phyloP scores from a whole-genome alignment of 169 alveolate species.

The Cryptosporidium bovis region DNA sequence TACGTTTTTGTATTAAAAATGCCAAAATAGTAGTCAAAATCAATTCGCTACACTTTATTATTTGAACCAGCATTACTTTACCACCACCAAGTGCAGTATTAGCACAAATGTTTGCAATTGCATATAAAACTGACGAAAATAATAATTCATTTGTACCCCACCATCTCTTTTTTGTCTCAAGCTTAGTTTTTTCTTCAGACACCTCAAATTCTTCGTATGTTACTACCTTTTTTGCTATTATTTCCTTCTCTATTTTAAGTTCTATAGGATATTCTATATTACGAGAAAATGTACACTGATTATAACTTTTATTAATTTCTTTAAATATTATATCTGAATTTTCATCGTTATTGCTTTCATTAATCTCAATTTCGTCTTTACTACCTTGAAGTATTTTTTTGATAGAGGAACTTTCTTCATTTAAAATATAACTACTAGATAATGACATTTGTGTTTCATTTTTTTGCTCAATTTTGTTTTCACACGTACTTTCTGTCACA shows the following conservation, averaged over 20 bases:
- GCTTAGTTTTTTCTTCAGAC: neutral
- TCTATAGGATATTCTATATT: neutral
- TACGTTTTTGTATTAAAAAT: constrained; percentile 33
- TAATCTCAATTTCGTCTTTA: neutral
- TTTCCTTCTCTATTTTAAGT: constrained; percentile 6
- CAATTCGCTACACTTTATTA: constrained; percentile 75
- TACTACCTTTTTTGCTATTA: neutral
- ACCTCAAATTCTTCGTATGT: neutral
- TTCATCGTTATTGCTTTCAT: constrained; percentile 13
- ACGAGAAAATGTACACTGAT: constrained; percentile 3
- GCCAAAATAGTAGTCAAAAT: constrained; percentile 70
- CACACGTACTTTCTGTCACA: constrained; percentile 62
- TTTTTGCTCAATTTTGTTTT: constrained; percentile 41
- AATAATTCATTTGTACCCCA: constrained; percentile 70
- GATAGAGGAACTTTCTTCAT: neutral
- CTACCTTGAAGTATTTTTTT: neutral
- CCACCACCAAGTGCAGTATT: constrained; percentile 77
- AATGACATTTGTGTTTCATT: constrained; percentile 47
- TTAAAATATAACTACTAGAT: constrained; percentile 38
- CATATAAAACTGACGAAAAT: constrained; percentile 60
- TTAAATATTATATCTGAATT: neutral
- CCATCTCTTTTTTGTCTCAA: constrained; percentile 8
- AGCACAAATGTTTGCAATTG: constrained; percentile 75
- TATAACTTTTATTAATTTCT: constrained; percentile 17
- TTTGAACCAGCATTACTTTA: constrained; percentile 75